Evolutionary conservation across 306 rosid species (phyloP), one percentile per base, ranked within the genome.

Genomic region (Fragaria vesca): DNA sequence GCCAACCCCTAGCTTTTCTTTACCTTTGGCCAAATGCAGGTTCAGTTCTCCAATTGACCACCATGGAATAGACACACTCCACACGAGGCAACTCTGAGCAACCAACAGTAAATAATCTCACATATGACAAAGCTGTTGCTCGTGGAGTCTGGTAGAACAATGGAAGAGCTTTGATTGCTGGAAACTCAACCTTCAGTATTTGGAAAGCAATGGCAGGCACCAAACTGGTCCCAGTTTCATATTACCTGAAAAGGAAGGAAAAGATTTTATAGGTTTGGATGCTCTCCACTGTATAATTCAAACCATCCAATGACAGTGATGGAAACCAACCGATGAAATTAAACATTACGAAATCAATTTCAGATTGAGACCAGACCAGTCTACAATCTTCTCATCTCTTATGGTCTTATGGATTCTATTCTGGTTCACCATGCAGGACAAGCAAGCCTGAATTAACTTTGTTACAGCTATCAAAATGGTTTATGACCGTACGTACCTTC

Each of bases 401-500:
- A 55, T 2, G 67, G 18, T 34, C 34, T 9, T 47, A 57, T 2
- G 67, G 18, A 61, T 12, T 28, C 40, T 28, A 15, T 3, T 28
- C 24, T 72, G 4, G 51, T 30, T 72, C 3, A 36, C 26, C 57
- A 57, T 21, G 15, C 0, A 72, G 18, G 20, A 21, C 66, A 72
- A 34, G 76, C 66, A 34, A 40, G 43, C 9, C 43, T 28, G 43
- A 71, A 30, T 43, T 13, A 78, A 48, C 34, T 40, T 42, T 5
- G 52, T 43, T 36, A 13, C 17, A 38, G 63, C 32, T 40, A 15
- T 0, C 15, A 1, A 62, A 73, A 61, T 43, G 0, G 32, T 3
- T 10, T 11, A 45, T 11, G 9, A 36, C 51, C 38, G 6, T 34
- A 17, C 72, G 75, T 85, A 89, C 93, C 97, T 87, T 82, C 81